Evolutionary conservation across 768 basidiomycete genomes (phyloP).

Genomic region (Candolleomyces eurysporus): DNA sequence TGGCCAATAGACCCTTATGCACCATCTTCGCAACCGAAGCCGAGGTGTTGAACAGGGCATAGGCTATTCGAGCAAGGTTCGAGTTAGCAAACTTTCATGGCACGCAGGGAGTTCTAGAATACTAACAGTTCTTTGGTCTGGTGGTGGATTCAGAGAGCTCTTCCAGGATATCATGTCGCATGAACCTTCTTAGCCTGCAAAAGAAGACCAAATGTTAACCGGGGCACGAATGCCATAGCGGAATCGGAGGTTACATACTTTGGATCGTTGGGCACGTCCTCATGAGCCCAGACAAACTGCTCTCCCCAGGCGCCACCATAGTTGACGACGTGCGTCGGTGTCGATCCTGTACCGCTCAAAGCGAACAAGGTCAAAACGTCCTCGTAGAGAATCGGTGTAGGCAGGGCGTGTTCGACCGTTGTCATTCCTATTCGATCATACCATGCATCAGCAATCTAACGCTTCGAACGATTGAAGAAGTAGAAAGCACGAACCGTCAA

Average conservation of each 20-base stretch:
- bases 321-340: slow-evolving; percentile 75
- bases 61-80: slow-evolving; percentile 39
- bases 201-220: not conserved
- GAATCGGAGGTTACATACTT: slow-evolving; percentile 43
- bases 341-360: slow-evolving; percentile 66
- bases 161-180: slow-evolving; percentile 64
- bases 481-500: slow-evolving; percentile 51
- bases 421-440: slow-evolving; percentile 56
- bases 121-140: slow-evolving; percentile 57
- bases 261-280: slow-evolving; percentile 63
- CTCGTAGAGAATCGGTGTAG: slow-evolving; percentile 62
- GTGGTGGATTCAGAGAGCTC: slow-evolving; percentile 57
- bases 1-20: slow-evolving; percentile 53
- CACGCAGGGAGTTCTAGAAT: not conserved
- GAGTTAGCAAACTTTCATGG: not conserved
- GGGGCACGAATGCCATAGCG: not conserved
- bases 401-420: slow-evolving; percentile 69
- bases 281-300: slow-evolving; percentile 63
- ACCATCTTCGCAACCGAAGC: slow-evolving; percentile 69
- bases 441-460: too few relatives aligned
- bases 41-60: slow-evolving; percentile 67
- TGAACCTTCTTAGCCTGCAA: slow-evolving; percentile 58
- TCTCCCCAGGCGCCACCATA: slow-evolving; percentile 75
- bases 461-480: too few relatives aligned
- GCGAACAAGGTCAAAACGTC: slow-evolving; percentile 64